phyloP scores from a whole-genome alignment of 768 basidiomycete species.

The Glaciozyma martinii region DNA sequence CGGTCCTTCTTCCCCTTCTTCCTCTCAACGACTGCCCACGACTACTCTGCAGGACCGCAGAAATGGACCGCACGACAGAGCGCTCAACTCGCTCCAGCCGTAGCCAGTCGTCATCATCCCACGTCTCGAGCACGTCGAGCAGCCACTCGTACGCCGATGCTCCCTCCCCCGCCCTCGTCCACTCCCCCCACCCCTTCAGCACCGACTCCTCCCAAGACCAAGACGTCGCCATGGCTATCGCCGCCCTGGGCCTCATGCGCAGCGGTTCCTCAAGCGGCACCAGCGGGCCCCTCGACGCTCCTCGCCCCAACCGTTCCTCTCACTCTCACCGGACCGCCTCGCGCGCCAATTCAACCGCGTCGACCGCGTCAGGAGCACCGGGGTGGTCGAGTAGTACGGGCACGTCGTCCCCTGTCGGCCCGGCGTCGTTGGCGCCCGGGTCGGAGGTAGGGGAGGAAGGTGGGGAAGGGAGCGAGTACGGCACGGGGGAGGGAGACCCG shows the following conservation, averaged over 20 bases:
- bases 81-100: no score
- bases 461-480: background rate
- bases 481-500: constrained; percentile 6
- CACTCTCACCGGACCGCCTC: background rate
- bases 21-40: no score
- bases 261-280: background rate
- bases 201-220: background rate
- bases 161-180: no score
- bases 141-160: no score
- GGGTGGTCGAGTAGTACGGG: constrained; percentile 1
- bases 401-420: constrained; percentile 3
- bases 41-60: no score
- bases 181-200: no score
- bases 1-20: no score
- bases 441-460: background rate
- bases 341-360: constrained; percentile 14
- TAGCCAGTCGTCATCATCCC: no score
- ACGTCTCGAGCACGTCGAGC: no score
- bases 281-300: background rate
- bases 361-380: constrained; percentile 3
- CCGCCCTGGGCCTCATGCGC: background rate
- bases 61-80: no score
- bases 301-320: background rate
- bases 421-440: background rate
- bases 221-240: constrained; percentile 1